Evolutionary conservation across 2,329 filamentous ascomycete genomes (phyloP), one percentile per base, ranked within the genome.

Genomic region (Paecilomyces fulvus): DNA sequence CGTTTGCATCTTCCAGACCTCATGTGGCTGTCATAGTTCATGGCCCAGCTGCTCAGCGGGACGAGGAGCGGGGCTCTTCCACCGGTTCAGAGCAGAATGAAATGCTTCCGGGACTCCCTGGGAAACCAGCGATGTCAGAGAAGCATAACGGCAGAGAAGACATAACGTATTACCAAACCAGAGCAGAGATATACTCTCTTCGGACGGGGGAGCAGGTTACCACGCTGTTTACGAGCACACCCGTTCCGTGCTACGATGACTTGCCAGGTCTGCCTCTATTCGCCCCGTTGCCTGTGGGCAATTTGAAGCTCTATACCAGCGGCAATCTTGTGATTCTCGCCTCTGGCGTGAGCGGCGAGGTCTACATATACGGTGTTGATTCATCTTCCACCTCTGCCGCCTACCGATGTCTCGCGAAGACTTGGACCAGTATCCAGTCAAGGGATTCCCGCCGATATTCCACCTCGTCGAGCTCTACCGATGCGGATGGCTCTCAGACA

Each of bases 101-200:
- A 37, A 60, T 65, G 21, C 62, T 67, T 20, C 63, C 67, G 28
- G 65, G 66, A 33, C 63, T 64, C 17, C 56, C 59, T 48, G 66
- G 63, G 50, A 60, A 46, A 49, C 57, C 64, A 60, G 58, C 60
- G 43, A 58, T 56, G 28, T 56, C 58, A 51, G 64, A 66, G 50
- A 61, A 55, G 50, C 65, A 65, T 9, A 49, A 58, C 8, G 64
- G 46, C 21, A 67, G 61, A 53, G 67, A 70, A 5, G 70, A 73
- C 9, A 54, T 61, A 1, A 60, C 60, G 17, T 66, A 64, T 51
- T 95, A 92, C 66, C 91, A 95, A 71, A 96, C 92, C 0, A 87
- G 87, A 0, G 90, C 96, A 5, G 90, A 96, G 63, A 78, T 97
- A 0, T 95, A 92, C 71, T 96, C 92, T 0, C 76, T 97, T 58